Conservation (phyloP, 768 basidiomycete genomes). For the Tylopilus vinaceipallidus region DNA sequence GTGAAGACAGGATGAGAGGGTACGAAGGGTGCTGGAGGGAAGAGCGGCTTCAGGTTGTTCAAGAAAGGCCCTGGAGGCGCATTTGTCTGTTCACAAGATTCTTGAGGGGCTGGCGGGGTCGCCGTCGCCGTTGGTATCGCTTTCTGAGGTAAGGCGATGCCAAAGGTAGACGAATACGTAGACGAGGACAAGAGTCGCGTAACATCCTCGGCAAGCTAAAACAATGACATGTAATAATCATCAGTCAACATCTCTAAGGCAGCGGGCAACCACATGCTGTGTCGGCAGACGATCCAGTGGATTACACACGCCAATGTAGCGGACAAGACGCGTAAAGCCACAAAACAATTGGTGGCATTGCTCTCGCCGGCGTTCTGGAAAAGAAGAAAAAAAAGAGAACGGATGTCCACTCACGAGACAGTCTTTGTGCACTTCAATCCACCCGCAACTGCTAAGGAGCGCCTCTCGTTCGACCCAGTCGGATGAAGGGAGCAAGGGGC, state of each 20-base stretch:
- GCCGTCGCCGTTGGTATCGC: constrained; percentile 22
- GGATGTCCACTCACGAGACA: constrained; percentile 58
- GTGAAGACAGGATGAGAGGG: constrained; percentile 71
- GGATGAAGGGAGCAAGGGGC: constrained; percentile 64
- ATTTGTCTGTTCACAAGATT: constrained; percentile 20
- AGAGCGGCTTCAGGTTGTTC: constrained; percentile 55
- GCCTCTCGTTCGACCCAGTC: constrained; percentile 77
- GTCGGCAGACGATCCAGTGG: constrained; percentile 5
- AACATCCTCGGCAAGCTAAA: constrained; percentile 28
- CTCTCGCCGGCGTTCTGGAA: neutral
- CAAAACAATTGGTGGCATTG: neutral
- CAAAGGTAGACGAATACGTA: constrained; percentile 46
- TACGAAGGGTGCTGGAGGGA: constrained; percentile 74
- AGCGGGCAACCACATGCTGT: constrained; percentile 1
- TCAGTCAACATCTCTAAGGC: constrained; percentile 16
- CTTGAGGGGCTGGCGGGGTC: constrained; percentile 28
- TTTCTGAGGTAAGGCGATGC: constrained; percentile 40
- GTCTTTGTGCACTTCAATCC: constrained; percentile 67
- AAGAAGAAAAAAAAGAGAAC: neutral
- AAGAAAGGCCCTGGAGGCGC: constrained; percentile 39
- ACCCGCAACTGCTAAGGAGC: constrained; percentile 64
- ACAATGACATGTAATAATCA: constrained; percentile 5
- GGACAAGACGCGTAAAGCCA: neutral
- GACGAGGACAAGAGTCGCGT: constrained; percentile 35
- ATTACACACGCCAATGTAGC: constrained; percentile 1